A percentile compares a stretch with the other conserved stretches of the same genome.
Evolutionary conservation across 1,139 yeast species (phyloP).

Genomic region (Nakaseomyces uthaithaninus): DNA sequence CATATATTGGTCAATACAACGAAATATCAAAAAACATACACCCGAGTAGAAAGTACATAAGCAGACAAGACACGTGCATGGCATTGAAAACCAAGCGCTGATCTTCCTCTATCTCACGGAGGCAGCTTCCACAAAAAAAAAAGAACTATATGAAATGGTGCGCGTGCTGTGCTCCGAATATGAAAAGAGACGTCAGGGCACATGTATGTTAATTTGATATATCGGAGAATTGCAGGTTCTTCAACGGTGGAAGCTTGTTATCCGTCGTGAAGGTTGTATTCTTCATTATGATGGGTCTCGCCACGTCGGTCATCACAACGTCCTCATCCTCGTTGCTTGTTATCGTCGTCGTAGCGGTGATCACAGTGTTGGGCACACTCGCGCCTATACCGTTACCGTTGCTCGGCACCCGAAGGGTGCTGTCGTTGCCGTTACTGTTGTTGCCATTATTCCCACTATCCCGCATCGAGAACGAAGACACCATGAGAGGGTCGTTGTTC

Average conservation of each 20-base stretch:
- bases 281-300: constrained; percentile 1
- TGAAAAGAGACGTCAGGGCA: too few relatives aligned
- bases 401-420: not conserved
- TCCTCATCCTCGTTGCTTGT: constrained; percentile 1
- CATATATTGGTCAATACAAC: too few relatives aligned
- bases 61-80: too few relatives aligned
- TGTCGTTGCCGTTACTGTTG: constrained; percentile 4
- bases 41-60: too few relatives aligned
- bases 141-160: too few relatives aligned
- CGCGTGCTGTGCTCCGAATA: too few relatives aligned
- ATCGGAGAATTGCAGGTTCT: not conserved
- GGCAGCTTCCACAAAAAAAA: too few relatives aligned
- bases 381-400: not conserved
- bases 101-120: too few relatives aligned
- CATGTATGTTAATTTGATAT: too few relatives aligned
- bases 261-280: not conserved
- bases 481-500: not conserved
- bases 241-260: constrained; percentile 3
- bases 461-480: not conserved
- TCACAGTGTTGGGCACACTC: constrained; percentile 2
- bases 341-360: constrained; percentile 3
- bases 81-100: too few relatives aligned
- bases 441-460: constrained; percentile 3
- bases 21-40: too few relatives aligned
- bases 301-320: constrained; percentile 1